phyloP scores from a whole-genome alignment of 352 stramenopile species.

The Globisporangium lucens region DNA sequence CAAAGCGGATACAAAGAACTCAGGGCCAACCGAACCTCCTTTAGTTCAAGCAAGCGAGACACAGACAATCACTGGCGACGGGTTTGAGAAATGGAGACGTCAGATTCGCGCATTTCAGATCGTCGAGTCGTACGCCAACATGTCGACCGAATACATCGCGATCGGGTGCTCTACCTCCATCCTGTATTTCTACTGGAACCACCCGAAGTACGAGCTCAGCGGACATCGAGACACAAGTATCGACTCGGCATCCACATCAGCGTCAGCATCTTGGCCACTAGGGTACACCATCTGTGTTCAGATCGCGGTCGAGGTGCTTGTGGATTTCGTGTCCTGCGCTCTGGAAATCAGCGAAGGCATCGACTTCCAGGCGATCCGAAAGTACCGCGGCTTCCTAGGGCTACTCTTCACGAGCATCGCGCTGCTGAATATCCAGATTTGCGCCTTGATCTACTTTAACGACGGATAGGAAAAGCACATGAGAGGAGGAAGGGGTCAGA shows the following conservation, averaged over 20 bases:
- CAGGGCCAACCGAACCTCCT: not conserved
- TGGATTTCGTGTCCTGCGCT: constrained; percentile 14
- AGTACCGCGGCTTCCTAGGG: constrained; percentile 1
- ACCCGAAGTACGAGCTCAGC: constrained; percentile 28
- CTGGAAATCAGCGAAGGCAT: constrained; percentile 8
- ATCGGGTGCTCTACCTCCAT: constrained; percentile 43
- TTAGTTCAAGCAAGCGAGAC: not conserved
- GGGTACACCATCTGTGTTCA: constrained; percentile 8
- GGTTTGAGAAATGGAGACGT: constrained; percentile 26
- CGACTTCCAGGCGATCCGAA: constrained; percentile 11
- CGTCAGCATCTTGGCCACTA: not conserved
- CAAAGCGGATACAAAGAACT: not conserved
- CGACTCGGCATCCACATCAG: too few relatives aligned
- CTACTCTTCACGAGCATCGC: constrained; percentile 14
- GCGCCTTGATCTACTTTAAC: constrained; percentile 10
- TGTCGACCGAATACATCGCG: constrained; percentile 52
- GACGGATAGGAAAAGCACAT: not conserved
- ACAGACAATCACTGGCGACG: not conserved
- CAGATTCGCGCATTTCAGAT: constrained; percentile 29
- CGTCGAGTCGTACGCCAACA: constrained; percentile 37
- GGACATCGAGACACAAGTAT: not conserved
- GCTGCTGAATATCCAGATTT: constrained; percentile 16
- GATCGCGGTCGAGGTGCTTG: constrained; percentile 7
- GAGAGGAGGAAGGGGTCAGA: not conserved
- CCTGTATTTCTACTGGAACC: constrained; percentile 33